Evolutionary conservation across 371 early-diverging fungal species (phyloP).

Genomic region (Mucor mucedo): DNA sequence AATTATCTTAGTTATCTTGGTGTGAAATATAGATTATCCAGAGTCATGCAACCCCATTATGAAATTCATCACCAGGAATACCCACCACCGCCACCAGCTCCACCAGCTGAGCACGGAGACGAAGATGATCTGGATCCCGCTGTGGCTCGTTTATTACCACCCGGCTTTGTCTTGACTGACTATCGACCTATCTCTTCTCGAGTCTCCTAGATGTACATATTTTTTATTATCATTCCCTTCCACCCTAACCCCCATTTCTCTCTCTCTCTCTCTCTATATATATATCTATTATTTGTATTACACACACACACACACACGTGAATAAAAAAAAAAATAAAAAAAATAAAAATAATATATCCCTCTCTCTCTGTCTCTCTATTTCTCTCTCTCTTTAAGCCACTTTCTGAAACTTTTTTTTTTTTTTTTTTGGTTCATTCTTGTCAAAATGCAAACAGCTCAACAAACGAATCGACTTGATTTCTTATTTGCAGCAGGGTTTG

Average conservation of each 20-base stretch:
- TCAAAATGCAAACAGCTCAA: slow-evolving; percentile 21
- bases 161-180: not conserved
- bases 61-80: slow-evolving; percentile 10
- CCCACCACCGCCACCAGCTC: too few relatives aligned
- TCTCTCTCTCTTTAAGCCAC: not conserved
- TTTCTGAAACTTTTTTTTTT: slow-evolving; percentile 2
- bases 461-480: slow-evolving; percentile 40
- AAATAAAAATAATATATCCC: not conserved
- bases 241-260: too few relatives aligned
- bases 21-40: slow-evolving; percentile 54
- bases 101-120: too few relatives aligned
- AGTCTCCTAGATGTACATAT: not conserved
- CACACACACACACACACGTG: too few relatives aligned
- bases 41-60: slow-evolving; percentile 53
- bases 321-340: not conserved
- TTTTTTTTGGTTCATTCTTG: not conserved
- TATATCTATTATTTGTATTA: too few relatives aligned
- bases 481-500: slow-evolving; percentile 40
- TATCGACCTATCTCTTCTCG: too few relatives aligned
- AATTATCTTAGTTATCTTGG: slow-evolving; percentile 54
- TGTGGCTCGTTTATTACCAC: slow-evolving; percentile 15
- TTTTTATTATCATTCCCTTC: not conserved
- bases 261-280: too few relatives aligned
- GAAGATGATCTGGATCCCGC: slow-evolving; percentile 24
- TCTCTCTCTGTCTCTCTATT: not conserved